These are phyloP conservation scores for Przewalskia tangutica DNA, from an alignment of 257 asterid genomes.

Conservation along the genomic window DNA sequence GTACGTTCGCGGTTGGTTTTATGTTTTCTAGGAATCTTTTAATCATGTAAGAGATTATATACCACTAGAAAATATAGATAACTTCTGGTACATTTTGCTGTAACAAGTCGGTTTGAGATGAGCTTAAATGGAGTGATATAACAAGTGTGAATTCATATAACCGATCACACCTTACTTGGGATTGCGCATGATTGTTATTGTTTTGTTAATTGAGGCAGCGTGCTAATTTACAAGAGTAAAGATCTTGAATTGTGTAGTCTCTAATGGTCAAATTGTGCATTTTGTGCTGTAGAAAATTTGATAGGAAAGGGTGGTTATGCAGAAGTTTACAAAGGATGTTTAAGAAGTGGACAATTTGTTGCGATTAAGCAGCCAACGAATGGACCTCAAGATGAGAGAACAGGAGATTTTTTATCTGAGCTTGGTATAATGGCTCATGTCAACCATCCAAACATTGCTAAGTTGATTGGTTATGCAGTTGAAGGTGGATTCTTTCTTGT, in stretches of 20 bases:
- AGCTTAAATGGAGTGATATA: no score
- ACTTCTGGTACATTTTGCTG: not conserved
- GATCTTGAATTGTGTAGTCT: not conserved
- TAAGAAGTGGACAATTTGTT: conserved; percentile 54
- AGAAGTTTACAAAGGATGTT: conserved; percentile 72
- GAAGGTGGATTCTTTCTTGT: conserved; percentile 79
- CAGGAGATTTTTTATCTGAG: conserved; percentile 62
- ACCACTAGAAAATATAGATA: not conserved
- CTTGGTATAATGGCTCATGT: conserved; percentile 94
- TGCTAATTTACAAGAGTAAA: no score
- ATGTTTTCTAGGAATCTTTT: not conserved
- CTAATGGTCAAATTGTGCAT: not conserved
- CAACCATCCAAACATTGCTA: conserved; percentile 87
- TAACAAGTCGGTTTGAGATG: no score
- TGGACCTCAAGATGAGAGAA: conserved; percentile 55
- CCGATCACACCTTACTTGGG: no score
- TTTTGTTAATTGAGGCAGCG: not conserved
- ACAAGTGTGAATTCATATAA: no score
- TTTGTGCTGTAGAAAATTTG: conserved; percentile 29
- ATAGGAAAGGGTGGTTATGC: conserved; percentile 90
- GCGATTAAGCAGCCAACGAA: conserved; percentile 61
- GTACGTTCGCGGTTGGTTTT: not conserved
- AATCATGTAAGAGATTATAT: not conserved
- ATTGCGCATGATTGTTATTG: no score
- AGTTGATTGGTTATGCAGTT: conserved; percentile 73